These are phyloP conservation scores for Danielia oregonensis DNA, from an alignment of 805 yeast species.

Conservation along the genomic window DNA sequence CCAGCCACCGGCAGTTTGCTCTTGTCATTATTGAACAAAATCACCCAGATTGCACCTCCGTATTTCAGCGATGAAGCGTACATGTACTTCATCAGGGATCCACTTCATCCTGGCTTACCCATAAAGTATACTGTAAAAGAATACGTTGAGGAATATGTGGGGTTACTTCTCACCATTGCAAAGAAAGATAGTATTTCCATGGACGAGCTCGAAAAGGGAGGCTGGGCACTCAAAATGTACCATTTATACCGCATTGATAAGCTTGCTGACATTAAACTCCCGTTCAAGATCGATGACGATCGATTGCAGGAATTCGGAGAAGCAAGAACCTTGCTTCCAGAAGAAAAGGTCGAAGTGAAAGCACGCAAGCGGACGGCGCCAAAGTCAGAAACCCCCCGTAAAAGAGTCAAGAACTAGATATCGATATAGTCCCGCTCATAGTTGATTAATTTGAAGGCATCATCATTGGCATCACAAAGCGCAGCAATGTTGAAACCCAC, in stretches of 20 bases:
- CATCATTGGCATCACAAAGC: conserved; percentile 30
- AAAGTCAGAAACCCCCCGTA: background rate
- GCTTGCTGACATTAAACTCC: conserved; percentile 21
- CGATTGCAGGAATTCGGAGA: conserved; percentile 4
- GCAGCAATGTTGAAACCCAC: conserved; percentile 28
- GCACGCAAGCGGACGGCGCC: background rate
- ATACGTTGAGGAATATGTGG: conserved; percentile 34
- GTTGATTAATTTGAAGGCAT: conserved; percentile 33
- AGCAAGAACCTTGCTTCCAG: too few species aligned
- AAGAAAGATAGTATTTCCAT: background rate
- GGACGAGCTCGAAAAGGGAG: conserved; percentile 29
- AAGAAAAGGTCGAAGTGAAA: background rate
- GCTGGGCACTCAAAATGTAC: conserved; percentile 35
- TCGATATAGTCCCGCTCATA: conserved; percentile 34
- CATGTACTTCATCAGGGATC: conserved; percentile 28
- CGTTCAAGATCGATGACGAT: conserved; percentile 16
- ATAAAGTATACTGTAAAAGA: conserved; percentile 43
- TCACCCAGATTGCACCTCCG: conserved; percentile 33
- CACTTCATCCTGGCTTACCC: conserved; percentile 20
- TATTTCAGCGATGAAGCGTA: conserved; percentile 50
- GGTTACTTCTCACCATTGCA: conserved; percentile 7
- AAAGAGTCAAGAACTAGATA: conserved; percentile 8
- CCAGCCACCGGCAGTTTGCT: conserved; percentile 49
- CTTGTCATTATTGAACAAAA: conserved; percentile 27
- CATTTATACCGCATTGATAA: conserved; percentile 22